A percentile compares a stretch with the other conserved stretches of the same genome.
Conservation (phyloP, 805 yeast species). For the Metschnikowia gelsemii region DNA sequence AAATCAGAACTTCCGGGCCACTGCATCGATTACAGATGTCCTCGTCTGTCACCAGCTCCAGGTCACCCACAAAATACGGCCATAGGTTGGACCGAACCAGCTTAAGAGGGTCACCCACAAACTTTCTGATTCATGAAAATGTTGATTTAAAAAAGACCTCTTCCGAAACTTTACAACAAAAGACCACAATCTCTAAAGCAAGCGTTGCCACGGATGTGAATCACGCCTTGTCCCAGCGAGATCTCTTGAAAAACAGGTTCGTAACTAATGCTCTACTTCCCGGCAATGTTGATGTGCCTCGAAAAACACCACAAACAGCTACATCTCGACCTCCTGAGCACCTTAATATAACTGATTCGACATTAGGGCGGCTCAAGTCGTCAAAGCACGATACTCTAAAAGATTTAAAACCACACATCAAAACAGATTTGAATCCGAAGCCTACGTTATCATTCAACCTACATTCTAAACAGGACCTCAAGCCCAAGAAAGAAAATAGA, state of each 20-base stretch:
- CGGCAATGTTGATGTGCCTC: slow-evolving; percentile 21
- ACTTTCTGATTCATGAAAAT: slow-evolving; percentile 3
- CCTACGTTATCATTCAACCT: slow-evolving; percentile 1
- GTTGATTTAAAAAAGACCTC: slow-evolving; percentile 1
- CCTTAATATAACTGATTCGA: too few relatives aligned
- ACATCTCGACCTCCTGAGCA: too few relatives aligned
- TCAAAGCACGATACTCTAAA: not conserved
- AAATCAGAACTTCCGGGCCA: not conserved
- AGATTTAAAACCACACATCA: not conserved
- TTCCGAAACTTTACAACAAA: slow-evolving; percentile 20
- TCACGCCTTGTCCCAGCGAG: slow-evolving; percentile 1
- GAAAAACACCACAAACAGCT: slow-evolving; percentile 10
- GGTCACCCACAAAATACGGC: slow-evolving; percentile 17
- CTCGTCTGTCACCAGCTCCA: slow-evolving; percentile 10
- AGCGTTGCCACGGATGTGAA: slow-evolving; percentile 30
- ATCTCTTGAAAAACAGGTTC: slow-evolving; percentile 30
- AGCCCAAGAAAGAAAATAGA: not conserved
- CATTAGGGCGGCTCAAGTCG: not conserved
- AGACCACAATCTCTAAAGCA: slow-evolving; percentile 32
- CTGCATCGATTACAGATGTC: not conserved
- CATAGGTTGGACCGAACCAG: slow-evolving; percentile 8
- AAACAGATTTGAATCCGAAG: not conserved
- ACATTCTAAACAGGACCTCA: slow-evolving; percentile 2
- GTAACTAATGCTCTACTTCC: slow-evolving; percentile 39
- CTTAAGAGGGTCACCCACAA: slow-evolving; percentile 10